Base-by-base conservation (phyloP, 805 yeast genomes). In the Saturnispora galanensis region DNA sequence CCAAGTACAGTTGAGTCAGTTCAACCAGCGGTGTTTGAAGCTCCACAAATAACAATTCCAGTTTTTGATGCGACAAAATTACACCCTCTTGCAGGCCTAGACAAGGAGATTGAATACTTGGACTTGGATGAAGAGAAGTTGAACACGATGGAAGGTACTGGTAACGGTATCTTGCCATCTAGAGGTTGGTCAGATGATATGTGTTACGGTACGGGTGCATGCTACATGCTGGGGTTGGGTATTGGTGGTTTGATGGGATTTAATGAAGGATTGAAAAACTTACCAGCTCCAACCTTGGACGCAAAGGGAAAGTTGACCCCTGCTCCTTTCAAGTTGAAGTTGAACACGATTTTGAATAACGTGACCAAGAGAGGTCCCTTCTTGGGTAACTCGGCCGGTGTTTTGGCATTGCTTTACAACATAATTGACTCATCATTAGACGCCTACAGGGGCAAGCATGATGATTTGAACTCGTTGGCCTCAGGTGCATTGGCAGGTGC, bases 101-200 rank as follows among this genome's bases (percentile, higher is more conserved):
- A 86, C 54, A 80, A 81, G 57, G 95, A 88, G 45, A 76, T 93
- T 42, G 97, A 93, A 63, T 90, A 80, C 61, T 67, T 93, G 53
- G 96, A 90, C 55, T 71, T 93, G 50, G 97, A 90, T 56, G 89
- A 81, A 49, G 96, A 88, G 52, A 77, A 73, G 55, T 68, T 88
- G 50, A 75, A 79, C 39, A 65, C 75, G n/a, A 64, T 85, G 56
- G 94, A 87, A 57, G 96, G 96, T 34, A 77, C 95, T 1, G 57
- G 61, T 13, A 87, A 85, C 59, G 95, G 96, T 47, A 62, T 90
- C 47, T 75, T 93, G 51, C 96, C 98, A 26, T 84, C 95, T n/a
- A 81, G 97, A 68, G 95, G 95, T 55, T 93, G 96, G 95, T 76
- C 88, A 12, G 98, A 93, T 64, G 97, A 93, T 68, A 73, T 93